These are phyloP conservation scores for Coemansia umbellata DNA, from an alignment of 192 early-diverging fungal genomes.

Conservation along the genomic window DNA sequence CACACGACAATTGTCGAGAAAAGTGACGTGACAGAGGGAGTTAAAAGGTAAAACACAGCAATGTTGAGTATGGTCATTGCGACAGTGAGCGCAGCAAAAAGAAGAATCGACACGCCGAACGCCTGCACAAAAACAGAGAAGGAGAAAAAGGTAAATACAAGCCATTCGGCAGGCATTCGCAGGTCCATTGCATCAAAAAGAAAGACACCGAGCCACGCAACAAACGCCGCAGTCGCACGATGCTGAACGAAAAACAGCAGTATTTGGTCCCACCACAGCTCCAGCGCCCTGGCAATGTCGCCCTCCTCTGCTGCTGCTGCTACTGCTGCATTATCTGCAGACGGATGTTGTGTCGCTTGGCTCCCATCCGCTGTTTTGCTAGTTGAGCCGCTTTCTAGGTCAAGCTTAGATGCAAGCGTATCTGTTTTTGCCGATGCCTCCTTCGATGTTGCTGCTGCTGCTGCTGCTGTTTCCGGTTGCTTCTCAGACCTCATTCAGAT, in stretches of 20 bases:
- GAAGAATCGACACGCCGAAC: conserved; percentile 43
- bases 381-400: not conserved
- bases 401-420: not conserved
- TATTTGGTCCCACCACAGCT: conserved; percentile 27
- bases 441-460: not conserved
- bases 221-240: conserved; percentile 33
- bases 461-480: conserved; percentile 13
- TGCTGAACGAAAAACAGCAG: conserved; percentile 37
- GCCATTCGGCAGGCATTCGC: conserved; percentile 48
- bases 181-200: conserved; percentile 33
- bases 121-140: conserved; percentile 51
- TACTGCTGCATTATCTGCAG: too few species aligned
- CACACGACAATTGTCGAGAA: conserved; percentile 46
- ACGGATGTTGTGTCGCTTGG: too few species aligned
- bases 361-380: too few species aligned
- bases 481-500: conserved; percentile 24
- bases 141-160: conserved; percentile 48
- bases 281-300: conserved; percentile 14
- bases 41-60: conserved; percentile 25
- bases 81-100: conserved; percentile 35
- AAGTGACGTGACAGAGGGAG: conserved; percentile 24
- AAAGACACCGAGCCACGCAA: conserved; percentile 31
- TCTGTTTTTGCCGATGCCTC: conserved; percentile 1
- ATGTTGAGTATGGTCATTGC: conserved; percentile 41
- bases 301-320: conserved; percentile 9